Base-by-base conservation (phyloP, 192 early-diverging fungal species). In the Coemansia sp. region DNA sequence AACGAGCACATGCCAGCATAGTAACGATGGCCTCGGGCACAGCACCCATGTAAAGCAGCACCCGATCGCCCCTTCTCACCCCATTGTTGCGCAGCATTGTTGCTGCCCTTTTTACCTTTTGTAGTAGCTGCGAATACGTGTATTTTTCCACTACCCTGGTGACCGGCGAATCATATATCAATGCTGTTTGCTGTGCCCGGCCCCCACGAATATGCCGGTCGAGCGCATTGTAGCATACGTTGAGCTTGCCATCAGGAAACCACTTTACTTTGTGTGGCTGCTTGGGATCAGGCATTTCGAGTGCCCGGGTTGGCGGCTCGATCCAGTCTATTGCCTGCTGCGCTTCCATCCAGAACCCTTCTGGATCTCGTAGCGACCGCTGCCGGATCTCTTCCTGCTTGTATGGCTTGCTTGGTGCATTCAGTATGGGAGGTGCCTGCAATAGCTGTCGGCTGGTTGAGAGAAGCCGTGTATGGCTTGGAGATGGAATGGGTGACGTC, bases 31-130 rank as follows among this genome's bases (percentile, higher is more conserved):
- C 86, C 57, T 94, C 84, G 6, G 86, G 85, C 10, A 92, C 82
- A 85, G 89, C 87, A 14, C 87, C 86, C 88, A 91, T 90, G 78
- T 90, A 93, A n/a, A 95, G 79, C 35, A 93, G 57, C 5, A 92
- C 91, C 8, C 78, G 84, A 51, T 90, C 86, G 20, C 93, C 90
- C 23, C 82, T 80, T 30, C 31, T 56, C 8, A 91, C 80, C 16
- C 81, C 87, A 46, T 88, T 70, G 12, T 65, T 62, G 6, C 61
- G 57, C 23, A 93, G 70, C 21, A 90, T 82, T 6, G 73, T 80
- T 8, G 91, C 85, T 20, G 89, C 80, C 3, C 59, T 69, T 49
- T 87, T 72, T 14, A 94, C 89, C 14, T 84, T 63, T 6, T 82
- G 68, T 57, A 87, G 59, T 33, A 92, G 79, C 66, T 94, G 81